Base-by-base conservation (phyloP, 371 early-diverging fungal genomes). In the Rhizopus delemar region DNA sequence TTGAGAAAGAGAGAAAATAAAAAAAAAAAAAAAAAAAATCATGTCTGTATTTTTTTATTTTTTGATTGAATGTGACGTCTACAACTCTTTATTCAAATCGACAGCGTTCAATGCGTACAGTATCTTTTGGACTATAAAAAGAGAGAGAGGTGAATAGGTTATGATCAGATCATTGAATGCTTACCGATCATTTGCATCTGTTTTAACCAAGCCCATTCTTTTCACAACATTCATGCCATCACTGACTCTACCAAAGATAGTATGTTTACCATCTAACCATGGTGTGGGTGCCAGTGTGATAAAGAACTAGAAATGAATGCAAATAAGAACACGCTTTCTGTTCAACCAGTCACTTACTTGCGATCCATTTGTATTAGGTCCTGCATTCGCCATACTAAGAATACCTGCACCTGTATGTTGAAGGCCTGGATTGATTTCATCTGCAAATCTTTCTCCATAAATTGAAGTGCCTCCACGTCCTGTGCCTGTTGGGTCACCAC, bases 341-440 rank as follows among this genome's bases (percentile, higher is more conserved):
- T 5, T 29, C 36, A 5, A 7, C 15, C 35, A 15, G 29, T 1
- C 1, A 15, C 29, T 46, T 74, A 82, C 86, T 68, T 87, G 88
- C 69, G 93, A 89, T 46, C 92, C 91, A 65, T 94, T 94, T 5
- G 93, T 90, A 62, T 93, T 86, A 46, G 86, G 85, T 7, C 95
- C 95, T 43, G 86, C 59, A 71, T 94, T 94, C 22, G 95, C 95
- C 95, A 94, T 94, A 65, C 86, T 85, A 11, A 88, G 66, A 59
- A 90, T 86, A 32, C 92, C 92, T 56, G 86, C 86, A 43, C 86
- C 88, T n/a, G 88, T 83, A 64, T 94, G 95, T 62, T 89, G 87
- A 39, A 87, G 69, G 28, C 69, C 83, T 39, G 79, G 78, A 62
- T 86, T 73, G 43, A 91, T 86, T 65, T 94, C 94, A 71, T 94